Base-by-base conservation (phyloP, 2,329 filamentous ascomycete species). In the Talaromyces sp. region DNA sequence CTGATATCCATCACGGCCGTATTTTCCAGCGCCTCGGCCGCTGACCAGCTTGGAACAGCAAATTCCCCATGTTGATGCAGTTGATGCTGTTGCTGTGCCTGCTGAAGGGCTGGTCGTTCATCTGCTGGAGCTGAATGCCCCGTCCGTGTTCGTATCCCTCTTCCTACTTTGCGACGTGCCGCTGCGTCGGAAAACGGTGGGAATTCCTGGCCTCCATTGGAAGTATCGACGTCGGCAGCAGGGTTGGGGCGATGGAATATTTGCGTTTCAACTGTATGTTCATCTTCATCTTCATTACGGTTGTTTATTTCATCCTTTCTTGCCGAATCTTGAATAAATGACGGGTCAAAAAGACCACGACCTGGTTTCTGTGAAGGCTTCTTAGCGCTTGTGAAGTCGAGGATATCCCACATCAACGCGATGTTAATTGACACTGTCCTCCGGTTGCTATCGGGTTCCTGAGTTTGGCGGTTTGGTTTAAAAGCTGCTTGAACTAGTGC, bases 341-440 rank as follows among this genome's bases (percentile, higher is more conserved):
- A 65, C 1, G 63, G 44, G 34, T 71, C 66, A 42, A 72, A 72
- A 5, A 72, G 65, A 4, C 66, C 66, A 27, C 64, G 60, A 3
- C 65, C 65, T 3, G 61, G 52, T 5, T 54, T 54, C 33, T 23
- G 40, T 9, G 36, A 63, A 7, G 56, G 36, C n/a, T 27, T 62
- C 50, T 57, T 64, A 5, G 62, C 61, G 30, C 65, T 63, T n/a
- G 61, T 66, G 55, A 70, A 70, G 6, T 67, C 64, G 33, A 73
- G 66, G 56, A 73, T 71, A 28, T 71, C 68, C 70, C 70, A 73
- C 70, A 73, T 73, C 31, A 73, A 52, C 12, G 64, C 62, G 6
- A 68, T 71, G 33, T 73, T 69, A 42, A 73, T 73, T 10, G 70
- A 73, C 10, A 73, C 60, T 12, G 70, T 72, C 54, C 68, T 65